A percentile compares a stretch with the other conserved stretches of the same genome.
Evolutionary conservation across 768 basidiomycete species (phyloP).

Genomic region (Suillus placidus): DNA sequence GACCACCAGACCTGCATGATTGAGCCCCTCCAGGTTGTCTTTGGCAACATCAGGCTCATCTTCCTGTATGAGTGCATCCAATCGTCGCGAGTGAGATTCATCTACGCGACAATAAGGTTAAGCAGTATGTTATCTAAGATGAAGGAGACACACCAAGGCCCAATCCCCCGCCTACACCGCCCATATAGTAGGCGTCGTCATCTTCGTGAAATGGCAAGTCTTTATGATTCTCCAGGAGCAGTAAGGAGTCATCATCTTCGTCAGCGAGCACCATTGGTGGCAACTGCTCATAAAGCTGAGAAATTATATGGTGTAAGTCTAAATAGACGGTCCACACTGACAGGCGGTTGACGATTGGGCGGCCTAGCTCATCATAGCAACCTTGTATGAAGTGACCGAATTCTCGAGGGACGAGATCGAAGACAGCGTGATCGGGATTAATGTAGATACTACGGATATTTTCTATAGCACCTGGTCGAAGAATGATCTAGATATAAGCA

Average conservation of each 20-base stretch:
- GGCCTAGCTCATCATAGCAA: background rate
- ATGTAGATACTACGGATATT: background rate
- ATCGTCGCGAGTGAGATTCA: background rate
- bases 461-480: background rate
- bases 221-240: constrained; percentile 8
- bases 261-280: background rate
- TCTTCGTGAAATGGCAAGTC: constrained; percentile 13
- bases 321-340: constrained; percentile 1
- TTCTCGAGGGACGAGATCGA: background rate
- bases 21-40: no score
- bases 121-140: background rate
- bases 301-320: background rate
- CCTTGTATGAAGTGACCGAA: background rate
- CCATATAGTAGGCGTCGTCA: constrained; percentile 20
- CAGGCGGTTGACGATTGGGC: background rate
- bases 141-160: background rate
- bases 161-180: constrained; percentile 4
- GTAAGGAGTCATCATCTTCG: background rate
- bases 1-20: constrained; percentile 4
- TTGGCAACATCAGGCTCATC: background rate
- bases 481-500: background rate
- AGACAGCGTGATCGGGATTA: background rate
- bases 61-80: background rate
- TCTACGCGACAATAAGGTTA: background rate
- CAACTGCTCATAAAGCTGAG: background rate